phyloP scores from a whole-genome alignment of 1,284 basidiomycete genomes.

The Porogramme epimiltina region DNA sequence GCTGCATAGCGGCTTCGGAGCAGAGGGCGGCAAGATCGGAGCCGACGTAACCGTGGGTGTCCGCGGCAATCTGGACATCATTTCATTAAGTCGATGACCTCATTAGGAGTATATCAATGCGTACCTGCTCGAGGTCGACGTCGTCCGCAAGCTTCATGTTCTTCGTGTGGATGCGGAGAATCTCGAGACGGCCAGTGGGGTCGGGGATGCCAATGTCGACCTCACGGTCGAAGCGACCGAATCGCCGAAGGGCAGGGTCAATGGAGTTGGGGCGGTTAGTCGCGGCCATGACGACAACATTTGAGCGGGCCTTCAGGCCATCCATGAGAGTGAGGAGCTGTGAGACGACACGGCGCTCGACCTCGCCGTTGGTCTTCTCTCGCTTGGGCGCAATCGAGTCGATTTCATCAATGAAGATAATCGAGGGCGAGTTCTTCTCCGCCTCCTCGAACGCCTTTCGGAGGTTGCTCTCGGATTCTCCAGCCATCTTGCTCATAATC shows the following conservation, averaged over 20 bases:
- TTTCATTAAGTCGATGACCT: background rate
- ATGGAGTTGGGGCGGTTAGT: conserved; percentile 99
- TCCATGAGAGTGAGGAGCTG: conserved; percentile 99
- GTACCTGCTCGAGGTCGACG: conserved; percentile 93
- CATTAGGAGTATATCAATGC: conserved; percentile 14
- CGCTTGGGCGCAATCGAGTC: conserved; percentile 99
- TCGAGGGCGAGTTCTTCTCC: conserved; percentile 99
- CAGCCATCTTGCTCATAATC: conserved; percentile 99
- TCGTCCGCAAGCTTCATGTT: conserved; percentile 99
- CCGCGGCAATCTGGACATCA: conserved; percentile 82
- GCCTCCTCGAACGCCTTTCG: conserved; percentile 99
- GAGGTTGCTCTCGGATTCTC: conserved; percentile 96
- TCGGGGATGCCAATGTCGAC: conserved; percentile 99
- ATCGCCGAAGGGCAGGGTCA: conserved; percentile 96
- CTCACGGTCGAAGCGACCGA: conserved; percentile 99
- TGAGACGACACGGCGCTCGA: conserved; percentile 98
- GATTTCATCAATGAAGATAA: conserved; percentile 99
- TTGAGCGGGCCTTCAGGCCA: conserved; percentile 96
- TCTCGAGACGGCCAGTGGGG: conserved; percentile 97
- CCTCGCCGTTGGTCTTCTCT: conserved; percentile 99
- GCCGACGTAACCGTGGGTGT: conserved; percentile 99
- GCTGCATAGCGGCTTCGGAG: conserved; percentile 98
- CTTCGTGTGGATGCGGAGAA: conserved; percentile 99
- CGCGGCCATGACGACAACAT: conserved; percentile 99
- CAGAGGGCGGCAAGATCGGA: conserved; percentile 97